Percentiles rank a stretch among this genome's conserved stretches.
These are phyloP conservation scores for Magnolia kwangsiensis DNA, from an alignment of 164 flowering plant genomes.

Conservation along the genomic window DNA sequence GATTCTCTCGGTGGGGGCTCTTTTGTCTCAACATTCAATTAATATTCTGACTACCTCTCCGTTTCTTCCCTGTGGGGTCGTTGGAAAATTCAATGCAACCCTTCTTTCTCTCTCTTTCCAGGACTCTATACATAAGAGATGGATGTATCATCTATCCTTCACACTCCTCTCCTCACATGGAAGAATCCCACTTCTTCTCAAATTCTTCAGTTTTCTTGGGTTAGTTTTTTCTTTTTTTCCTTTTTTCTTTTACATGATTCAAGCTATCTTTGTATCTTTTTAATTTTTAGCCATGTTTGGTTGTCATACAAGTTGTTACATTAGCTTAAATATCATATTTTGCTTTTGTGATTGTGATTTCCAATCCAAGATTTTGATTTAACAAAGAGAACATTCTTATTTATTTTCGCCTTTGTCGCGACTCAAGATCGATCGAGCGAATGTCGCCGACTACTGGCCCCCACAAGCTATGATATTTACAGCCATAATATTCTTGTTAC, in stretches of 20 bases:
- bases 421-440: too few species aligned
- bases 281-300: background rate
- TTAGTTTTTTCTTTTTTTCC: background rate
- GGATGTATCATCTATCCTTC: background rate
- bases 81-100: constrained; percentile 4
- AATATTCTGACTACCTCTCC: constrained; percentile 10
- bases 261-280: background rate
- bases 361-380: too few species aligned
- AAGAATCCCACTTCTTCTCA: background rate
- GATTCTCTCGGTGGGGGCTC: constrained; percentile 8
- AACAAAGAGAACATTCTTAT: too few species aligned
- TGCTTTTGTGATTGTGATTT: too few species aligned
- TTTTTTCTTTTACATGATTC: background rate
- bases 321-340: too few species aligned
- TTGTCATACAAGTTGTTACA: too few species aligned
- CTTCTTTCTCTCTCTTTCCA: background rate
- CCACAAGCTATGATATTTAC: too few species aligned
- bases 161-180: background rate
- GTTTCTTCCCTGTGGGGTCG: constrained; percentile 10
- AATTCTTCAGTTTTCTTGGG: background rate
- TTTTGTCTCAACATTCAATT: constrained; percentile 1
- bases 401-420: too few species aligned
- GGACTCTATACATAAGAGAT: background rate
- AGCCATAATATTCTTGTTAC: too few species aligned
- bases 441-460: too few species aligned